Evolutionary conservation across 345 rosid genomes (phyloP).

Genomic region (Excoecaria agallocha): DNA sequence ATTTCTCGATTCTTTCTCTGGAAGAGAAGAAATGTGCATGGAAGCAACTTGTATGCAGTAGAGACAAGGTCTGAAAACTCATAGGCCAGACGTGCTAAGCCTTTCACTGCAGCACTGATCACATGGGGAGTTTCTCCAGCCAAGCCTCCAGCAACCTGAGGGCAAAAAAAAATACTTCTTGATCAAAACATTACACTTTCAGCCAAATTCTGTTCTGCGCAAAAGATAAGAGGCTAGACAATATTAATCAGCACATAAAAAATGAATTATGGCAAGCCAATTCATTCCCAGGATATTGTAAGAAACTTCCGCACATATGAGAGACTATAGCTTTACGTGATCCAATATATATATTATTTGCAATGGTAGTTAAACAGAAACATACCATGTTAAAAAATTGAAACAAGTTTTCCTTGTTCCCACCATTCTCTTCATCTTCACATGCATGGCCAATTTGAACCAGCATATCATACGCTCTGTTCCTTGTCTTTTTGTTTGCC

Average conservation of each 20-base stretch:
- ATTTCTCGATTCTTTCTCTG: conserved; percentile 86
- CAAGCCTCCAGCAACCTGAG: conserved; percentile 89
- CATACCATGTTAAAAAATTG: conserved; percentile 80
- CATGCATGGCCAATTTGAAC: conserved; percentile 91
- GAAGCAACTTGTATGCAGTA: conserved; percentile 71
- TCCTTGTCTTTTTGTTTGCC: conserved; percentile 91
- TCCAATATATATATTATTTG: background rate
- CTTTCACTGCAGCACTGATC: conserved; percentile 97
- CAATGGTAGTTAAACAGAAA: background rate
- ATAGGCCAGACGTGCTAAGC: conserved; percentile 87
- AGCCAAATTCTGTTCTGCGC: background rate
- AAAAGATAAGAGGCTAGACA: background rate
- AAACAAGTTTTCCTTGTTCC: conserved; percentile 65
- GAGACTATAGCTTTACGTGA: conserved; percentile 5
- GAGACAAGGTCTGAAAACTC: conserved; percentile 91
- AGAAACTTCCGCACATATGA: background rate
- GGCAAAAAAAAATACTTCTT: conserved; percentile 12
- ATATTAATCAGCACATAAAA: background rate
- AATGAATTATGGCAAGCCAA: background rate
- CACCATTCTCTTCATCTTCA: conserved; percentile 85
- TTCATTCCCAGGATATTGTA: background rate
- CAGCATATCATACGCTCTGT: conserved; percentile 87
- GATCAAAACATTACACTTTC: background rate
- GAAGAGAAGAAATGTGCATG: conserved; percentile 84
- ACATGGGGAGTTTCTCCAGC: conserved; percentile 93